Evolutionary conservation across 108 stramenopile genomes (phyloP).

Genomic region (Parietichytrium sp.): DNA sequence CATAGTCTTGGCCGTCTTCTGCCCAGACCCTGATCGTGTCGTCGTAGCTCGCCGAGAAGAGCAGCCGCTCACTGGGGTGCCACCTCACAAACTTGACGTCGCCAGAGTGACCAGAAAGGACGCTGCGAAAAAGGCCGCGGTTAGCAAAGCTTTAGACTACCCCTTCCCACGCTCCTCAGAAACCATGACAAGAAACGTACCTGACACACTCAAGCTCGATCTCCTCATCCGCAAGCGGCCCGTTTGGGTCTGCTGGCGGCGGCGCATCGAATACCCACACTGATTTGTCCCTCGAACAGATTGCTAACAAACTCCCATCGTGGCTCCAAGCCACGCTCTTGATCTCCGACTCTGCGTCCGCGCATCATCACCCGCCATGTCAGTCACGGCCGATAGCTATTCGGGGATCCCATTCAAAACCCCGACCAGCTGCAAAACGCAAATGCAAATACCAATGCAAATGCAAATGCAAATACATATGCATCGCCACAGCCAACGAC

Average conservation of each 20-base stretch:
- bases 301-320: slow-evolving; percentile 82
- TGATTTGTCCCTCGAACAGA: slow-evolving; percentile 92
- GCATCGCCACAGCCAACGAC: too few species aligned
- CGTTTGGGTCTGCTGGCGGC: slow-evolving; percentile 72
- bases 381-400: too few species aligned
- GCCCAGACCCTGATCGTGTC: slow-evolving; percentile 88
- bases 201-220: slow-evolving; percentile 12
- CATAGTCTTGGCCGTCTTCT: slow-evolving; percentile 91
- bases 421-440: too few species aligned
- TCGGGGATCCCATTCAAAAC: too few species aligned
- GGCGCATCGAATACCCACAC: slow-evolving; percentile 95
- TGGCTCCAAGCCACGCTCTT: slow-evolving; percentile 84
- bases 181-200: neutral
- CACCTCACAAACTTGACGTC: slow-evolving; percentile 90
- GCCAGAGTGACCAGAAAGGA: slow-evolving; percentile 87
- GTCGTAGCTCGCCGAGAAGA: slow-evolving; percentile 83
- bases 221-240: slow-evolving; percentile 46
- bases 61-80: slow-evolving; percentile 78
- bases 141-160: slow-evolving; percentile 74
- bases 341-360: too few species aligned
- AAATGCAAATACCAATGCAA: too few species aligned
- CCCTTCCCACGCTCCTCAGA: neutral
- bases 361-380: too few species aligned
- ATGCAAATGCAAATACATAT: too few species aligned
- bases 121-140: too few species aligned